These are phyloP conservation scores for Arabis hirsuta DNA, from an alignment of 345 rosid genomes.

Conservation along the genomic window DNA sequence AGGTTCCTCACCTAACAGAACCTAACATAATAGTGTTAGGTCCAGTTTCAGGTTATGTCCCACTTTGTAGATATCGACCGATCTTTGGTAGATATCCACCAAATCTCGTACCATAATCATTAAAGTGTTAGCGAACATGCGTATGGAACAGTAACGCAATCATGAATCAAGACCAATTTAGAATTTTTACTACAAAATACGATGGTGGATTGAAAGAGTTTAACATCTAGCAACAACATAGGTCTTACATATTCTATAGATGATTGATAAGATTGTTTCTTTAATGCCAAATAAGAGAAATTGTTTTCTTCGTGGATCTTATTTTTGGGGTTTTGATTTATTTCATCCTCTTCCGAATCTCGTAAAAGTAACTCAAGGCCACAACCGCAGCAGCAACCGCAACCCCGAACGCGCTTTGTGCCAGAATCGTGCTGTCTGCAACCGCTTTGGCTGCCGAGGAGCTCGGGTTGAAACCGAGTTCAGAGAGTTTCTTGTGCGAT, in stretches of 20 bases:
- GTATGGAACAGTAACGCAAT: background rate
- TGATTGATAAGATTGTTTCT: slow-evolving; percentile 4
- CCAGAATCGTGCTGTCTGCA: slow-evolving; percentile 60
- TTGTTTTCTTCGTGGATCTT: background rate
- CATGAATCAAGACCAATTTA: background rate
- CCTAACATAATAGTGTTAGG: slow-evolving; percentile 37
- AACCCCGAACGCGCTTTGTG: slow-evolving; percentile 84
- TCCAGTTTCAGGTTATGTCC: slow-evolving; percentile 35
- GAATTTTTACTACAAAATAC: slow-evolving; percentile 17
- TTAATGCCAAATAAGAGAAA: slow-evolving; percentile 16
- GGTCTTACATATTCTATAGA: slow-evolving; percentile 12
- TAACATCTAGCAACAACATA: slow-evolving; percentile 21
- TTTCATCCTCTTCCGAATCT: slow-evolving; percentile 72
- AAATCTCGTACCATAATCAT: slow-evolving; percentile 8
- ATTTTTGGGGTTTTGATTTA: slow-evolving; percentile 24
- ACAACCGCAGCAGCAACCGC: slow-evolving; percentile 84
- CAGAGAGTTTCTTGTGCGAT: slow-evolving; percentile 91
- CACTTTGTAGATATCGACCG: slow-evolving; percentile 32
- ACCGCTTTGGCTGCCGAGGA: slow-evolving; percentile 50
- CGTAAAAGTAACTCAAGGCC: slow-evolving; percentile 77
- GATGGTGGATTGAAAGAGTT: slow-evolving; percentile 16
- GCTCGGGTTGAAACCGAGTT: slow-evolving; percentile 67
- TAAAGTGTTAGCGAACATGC: slow-evolving; percentile 3
- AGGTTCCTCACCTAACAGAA: slow-evolving; percentile 41
- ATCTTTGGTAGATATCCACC: slow-evolving; percentile 35